These are phyloP conservation scores for Coemansia sp. DNA, from an alignment of 192 early-diverging fungal genomes.

Conservation along the genomic window DNA sequence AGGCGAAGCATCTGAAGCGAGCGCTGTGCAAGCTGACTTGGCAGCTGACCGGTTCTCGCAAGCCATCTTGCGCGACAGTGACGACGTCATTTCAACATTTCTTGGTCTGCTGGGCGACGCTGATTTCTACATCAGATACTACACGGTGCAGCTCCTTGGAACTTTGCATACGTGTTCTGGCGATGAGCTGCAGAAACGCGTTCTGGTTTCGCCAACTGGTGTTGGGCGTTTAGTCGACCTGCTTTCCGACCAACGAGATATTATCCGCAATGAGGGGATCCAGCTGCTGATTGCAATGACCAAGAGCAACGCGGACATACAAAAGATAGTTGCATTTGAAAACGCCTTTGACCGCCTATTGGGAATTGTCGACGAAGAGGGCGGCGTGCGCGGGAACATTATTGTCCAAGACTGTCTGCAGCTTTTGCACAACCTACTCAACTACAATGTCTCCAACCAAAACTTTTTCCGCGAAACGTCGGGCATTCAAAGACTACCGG, in stretches of 20 bases:
- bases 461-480: slow-evolving; percentile 96
- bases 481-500: slow-evolving; percentile 84
- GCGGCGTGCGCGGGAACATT: slow-evolving; percentile 88
- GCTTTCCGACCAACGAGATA: slow-evolving; percentile 87
- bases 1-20: slow-evolving; percentile 9
- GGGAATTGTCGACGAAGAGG: slow-evolving; percentile 83
- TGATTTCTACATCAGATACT: slow-evolving; percentile 94
- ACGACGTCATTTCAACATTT: slow-evolving; percentile 69
- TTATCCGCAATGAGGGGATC: slow-evolving; percentile 95
- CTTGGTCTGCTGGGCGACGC: slow-evolving; percentile 85
- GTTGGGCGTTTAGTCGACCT: slow-evolving; percentile 88
- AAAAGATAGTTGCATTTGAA: slow-evolving; percentile 99
- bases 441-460: slow-evolving; percentile 98
- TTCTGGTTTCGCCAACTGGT: slow-evolving; percentile 81
- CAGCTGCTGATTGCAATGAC: slow-evolving; percentile 87
- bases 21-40: not conserved
- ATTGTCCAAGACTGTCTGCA: slow-evolving; percentile 92
- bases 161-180: slow-evolving; percentile 60
- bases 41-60: slow-evolving; percentile 41
- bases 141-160: slow-evolving; percentile 80
- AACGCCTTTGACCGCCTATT: slow-evolving; percentile 94
- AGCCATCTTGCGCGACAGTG: slow-evolving; percentile 31
- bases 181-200: slow-evolving; percentile 69
- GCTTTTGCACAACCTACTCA: slow-evolving; percentile 84
- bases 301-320: slow-evolving; percentile 89